A percentile compares a stretch with the other conserved stretches of the same genome.
Conservation (phyloP, 2,329 filamentous ascomycete species). For the Aspergillus alliaceus region DNA sequence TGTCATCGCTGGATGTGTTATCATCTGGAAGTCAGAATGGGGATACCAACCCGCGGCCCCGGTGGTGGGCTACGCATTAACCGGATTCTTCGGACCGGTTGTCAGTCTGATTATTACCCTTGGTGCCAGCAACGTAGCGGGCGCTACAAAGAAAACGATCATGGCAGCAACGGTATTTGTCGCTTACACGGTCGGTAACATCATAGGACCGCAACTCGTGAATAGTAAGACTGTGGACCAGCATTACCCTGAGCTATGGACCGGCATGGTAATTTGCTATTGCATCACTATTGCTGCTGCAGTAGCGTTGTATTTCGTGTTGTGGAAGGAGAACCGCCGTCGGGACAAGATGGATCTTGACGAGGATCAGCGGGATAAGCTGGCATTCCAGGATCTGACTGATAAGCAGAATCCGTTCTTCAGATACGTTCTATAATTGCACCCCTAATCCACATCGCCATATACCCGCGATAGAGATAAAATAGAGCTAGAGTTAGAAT, state of each 20-base stretch:
- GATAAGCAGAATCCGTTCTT: constrained; percentile 70
- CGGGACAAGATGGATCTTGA: constrained; percentile 53
- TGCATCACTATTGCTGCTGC: constrained; percentile 65
- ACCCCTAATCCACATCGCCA: no score
- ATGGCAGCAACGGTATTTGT: constrained; percentile 74
- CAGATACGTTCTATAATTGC: constrained; percentile 53
- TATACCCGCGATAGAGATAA: neutral
- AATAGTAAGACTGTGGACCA: constrained; percentile 62
- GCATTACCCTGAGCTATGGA: constrained; percentile 73
- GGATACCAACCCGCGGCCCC: constrained; percentile 64
- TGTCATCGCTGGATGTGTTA: constrained; percentile 70
- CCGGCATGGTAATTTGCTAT: constrained; percentile 67
- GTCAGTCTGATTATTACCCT: constrained; percentile 62
- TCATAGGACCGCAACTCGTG: constrained; percentile 72
- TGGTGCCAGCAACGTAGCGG: constrained; percentile 69
- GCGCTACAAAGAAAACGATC: constrained; percentile 75
- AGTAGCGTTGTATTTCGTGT: constrained; percentile 56
- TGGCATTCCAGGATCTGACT: constrained; percentile 68
- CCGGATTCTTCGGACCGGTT: constrained; percentile 71
- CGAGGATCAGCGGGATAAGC: constrained; percentile 61
- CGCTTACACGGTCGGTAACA: constrained; percentile 74
- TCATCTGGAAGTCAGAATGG: constrained; percentile 72
- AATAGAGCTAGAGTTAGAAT: neutral
- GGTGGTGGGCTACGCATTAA: constrained; percentile 70
- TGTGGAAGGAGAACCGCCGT: constrained; percentile 59